A percentile compares a stretch with the other conserved stretches of the same genome.
phyloP scores from a whole-genome alignment of 106 monocot species.

The Alisma plantagoaquatica region DNA sequence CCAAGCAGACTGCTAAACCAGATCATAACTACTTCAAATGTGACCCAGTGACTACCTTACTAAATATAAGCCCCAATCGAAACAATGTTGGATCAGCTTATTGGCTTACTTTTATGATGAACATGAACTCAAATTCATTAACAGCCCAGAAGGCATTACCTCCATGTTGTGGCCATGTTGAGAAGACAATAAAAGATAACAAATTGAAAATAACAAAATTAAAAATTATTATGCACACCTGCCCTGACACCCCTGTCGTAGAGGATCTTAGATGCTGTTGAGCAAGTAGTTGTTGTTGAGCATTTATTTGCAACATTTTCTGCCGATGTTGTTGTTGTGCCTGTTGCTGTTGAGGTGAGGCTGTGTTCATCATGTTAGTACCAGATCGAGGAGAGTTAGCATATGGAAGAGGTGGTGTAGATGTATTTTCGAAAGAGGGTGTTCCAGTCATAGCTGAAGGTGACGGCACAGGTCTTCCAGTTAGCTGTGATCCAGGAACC shows the following conservation, averaged over 20 bases:
- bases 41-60: no score
- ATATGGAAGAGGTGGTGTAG: constrained; percentile 86
- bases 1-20: no score
- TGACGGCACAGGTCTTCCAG: constrained; percentile 74
- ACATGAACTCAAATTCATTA: neutral
- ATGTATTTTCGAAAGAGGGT: constrained; percentile 66
- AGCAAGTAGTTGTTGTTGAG: constrained; percentile 9
- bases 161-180: neutral
- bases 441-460: constrained; percentile 43
- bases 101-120: neutral
- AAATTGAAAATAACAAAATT: no score
- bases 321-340: constrained; percentile 35
- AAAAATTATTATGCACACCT: no score
- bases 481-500: constrained; percentile 55
- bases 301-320: constrained; percentile 4
- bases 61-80: no score
- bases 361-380: constrained; percentile 77
- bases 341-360: constrained; percentile 91
- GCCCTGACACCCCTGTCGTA: constrained; percentile 44
- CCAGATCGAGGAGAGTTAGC: constrained; percentile 83
- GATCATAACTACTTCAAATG: no score
- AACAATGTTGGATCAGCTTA: neutral
- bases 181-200: neutral
- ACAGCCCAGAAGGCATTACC: neutral
- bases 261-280: constrained; percentile 14